A percentile compares a stretch with the other conserved stretches of the same genome.
Evolutionary conservation across 768 basidiomycete genomes (phyloP).

Genomic region (Melanogaster broomeanus): DNA sequence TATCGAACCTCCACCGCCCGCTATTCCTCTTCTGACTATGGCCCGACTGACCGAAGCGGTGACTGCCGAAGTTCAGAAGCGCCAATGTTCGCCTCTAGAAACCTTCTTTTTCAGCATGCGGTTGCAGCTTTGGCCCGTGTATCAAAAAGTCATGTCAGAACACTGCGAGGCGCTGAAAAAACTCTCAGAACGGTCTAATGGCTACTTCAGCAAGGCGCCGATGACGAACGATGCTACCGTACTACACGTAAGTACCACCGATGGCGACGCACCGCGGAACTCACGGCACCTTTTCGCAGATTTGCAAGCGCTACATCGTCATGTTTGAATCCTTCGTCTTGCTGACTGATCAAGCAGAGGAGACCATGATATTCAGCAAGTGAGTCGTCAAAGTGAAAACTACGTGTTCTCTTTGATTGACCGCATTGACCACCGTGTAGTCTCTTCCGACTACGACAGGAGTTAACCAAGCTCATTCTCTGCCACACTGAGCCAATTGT

Average conservation of each 20-base stretch:
- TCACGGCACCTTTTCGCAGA: slow-evolving; percentile 34
- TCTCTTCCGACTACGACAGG: slow-evolving; percentile 80
- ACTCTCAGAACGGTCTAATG: slow-evolving; percentile 68
- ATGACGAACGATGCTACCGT: slow-evolving; percentile 72
- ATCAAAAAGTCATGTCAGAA: slow-evolving; percentile 85
- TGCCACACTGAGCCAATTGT: slow-evolving; percentile 69
- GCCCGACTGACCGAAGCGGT: slow-evolving; percentile 88
- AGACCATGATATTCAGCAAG: slow-evolving; percentile 97
- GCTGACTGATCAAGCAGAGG: slow-evolving; percentile 81
- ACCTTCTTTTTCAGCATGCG: slow-evolving; percentile 79
- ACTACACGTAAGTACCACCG: slow-evolving; percentile 46
- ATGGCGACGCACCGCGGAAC: neutral
- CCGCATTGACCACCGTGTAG: slow-evolving; percentile 41
- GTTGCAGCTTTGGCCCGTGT: slow-evolving; percentile 90
- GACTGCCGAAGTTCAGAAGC: slow-evolving; percentile 70
- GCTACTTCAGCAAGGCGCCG: slow-evolving; percentile 63
- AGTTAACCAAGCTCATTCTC: slow-evolving; percentile 73
- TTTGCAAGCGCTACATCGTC: slow-evolving; percentile 74
- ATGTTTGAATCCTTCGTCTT: slow-evolving; percentile 84
- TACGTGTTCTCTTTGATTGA: neutral
- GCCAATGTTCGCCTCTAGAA: slow-evolving; percentile 79
- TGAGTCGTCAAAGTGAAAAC: slow-evolving; percentile 38
- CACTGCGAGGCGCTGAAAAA: slow-evolving; percentile 83
- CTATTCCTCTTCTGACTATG: slow-evolving; percentile 82
- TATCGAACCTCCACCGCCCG: slow-evolving; percentile 73